A percentile compares a stretch with the other conserved stretches of the same genome.
phyloP scores from a whole-genome alignment of 768 basidiomycete genomes.

The Leucocoprinus leucothites region DNA sequence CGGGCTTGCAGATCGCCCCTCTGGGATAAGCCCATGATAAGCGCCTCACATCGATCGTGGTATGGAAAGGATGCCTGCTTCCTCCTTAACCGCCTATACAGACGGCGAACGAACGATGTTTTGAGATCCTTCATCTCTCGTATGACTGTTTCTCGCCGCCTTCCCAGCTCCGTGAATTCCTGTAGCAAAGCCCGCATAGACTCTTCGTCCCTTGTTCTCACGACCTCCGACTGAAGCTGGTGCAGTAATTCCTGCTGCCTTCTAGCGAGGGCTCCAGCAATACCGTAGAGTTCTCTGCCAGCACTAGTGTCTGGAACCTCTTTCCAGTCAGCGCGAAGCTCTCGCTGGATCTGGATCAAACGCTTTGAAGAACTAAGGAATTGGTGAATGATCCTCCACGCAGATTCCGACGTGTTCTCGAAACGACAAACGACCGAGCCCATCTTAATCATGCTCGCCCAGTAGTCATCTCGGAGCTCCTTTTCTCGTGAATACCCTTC shows the following conservation, averaged over 20 bases:
- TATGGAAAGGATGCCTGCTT: too few relatives aligned
- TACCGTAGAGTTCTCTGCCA: conserved; percentile 39
- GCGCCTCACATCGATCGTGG: too few relatives aligned
- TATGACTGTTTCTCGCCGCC: too few relatives aligned
- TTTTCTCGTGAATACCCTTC: too few relatives aligned
- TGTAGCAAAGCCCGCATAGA: neutral
- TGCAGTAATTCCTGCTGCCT: conserved; percentile 2
- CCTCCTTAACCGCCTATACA: too few relatives aligned
- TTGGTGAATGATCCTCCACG: conserved; percentile 1
- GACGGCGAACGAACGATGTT: too few relatives aligned
- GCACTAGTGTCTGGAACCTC: conserved; percentile 51
- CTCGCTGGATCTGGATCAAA: conserved; percentile 47
- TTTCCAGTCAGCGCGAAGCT: conserved; percentile 42
- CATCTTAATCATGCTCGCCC: conserved; percentile 5
- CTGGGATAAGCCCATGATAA: too few relatives aligned
- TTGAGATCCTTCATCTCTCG: too few relatives aligned
- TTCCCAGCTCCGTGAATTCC: too few relatives aligned
- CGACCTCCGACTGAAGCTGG: neutral
- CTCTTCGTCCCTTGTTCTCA: neutral
- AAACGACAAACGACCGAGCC: neutral
- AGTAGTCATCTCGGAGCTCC: neutral
- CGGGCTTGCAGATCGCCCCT: too few relatives aligned
- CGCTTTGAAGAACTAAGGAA: conserved; percentile 23
- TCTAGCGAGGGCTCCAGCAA: neutral
- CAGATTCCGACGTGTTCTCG: neutral